Conservation (phyloP, 2,329 filamentous ascomycete species). For the Cadophora luteo-olivacea region DNA sequence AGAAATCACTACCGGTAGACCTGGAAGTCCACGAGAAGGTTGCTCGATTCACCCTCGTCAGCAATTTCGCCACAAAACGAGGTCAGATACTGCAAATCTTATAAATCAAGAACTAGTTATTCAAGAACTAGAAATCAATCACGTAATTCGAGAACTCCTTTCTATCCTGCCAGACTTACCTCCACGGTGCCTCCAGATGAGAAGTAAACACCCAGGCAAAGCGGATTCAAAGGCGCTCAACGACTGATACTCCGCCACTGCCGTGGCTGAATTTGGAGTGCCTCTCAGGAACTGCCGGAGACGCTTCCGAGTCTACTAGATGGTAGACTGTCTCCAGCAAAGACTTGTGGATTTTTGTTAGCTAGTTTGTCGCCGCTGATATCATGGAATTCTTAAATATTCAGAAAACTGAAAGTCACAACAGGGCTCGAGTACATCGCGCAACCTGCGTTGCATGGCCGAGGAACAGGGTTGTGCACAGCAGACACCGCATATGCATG, state of each 20-base stretch:
- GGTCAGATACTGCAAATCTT: no score
- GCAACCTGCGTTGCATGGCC: neutral
- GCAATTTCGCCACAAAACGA: no score
- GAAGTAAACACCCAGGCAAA: neutral
- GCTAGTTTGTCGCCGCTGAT: neutral
- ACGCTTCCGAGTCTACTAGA: neutral
- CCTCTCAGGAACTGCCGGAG: neutral
- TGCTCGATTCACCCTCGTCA: neutral
- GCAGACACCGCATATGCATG: neutral
- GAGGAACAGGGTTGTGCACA: neutral
- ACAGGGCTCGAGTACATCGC: neutral
- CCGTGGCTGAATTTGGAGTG: neutral
- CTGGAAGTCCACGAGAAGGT: neutral
- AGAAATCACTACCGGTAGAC: neutral
- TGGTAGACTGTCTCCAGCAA: neutral
- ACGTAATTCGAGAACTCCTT: neutral
- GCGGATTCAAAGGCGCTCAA: neutral
- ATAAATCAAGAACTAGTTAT: neutral
- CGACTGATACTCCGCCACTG: neutral
- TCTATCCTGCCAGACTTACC: neutral
- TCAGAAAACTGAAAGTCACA: neutral
- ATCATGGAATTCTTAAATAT: neutral
- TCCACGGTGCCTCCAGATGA: neutral
- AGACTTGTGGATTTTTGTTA: neutral
- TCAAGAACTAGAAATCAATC: neutral